These are phyloP conservation scores for Phycomyces blakesleeanus DNA, from an alignment of 192 early-diverging fungal genomes.

Conservation along the genomic window DNA sequence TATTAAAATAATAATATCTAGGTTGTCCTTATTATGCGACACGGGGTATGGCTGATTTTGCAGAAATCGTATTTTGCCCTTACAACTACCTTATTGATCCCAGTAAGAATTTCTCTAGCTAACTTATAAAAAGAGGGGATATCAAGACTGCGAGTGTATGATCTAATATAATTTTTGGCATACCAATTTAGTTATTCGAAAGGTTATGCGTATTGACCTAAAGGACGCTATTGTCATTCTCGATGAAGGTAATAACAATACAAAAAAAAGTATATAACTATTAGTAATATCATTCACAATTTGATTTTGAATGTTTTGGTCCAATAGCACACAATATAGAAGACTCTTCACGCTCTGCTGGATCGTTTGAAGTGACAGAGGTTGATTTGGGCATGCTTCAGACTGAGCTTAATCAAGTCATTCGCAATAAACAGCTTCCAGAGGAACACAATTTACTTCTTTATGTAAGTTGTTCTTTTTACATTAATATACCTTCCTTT, in stretches of 20 bases:
- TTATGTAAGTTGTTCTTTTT: slow-evolving; percentile 16
- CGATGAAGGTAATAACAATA: slow-evolving; percentile 44
- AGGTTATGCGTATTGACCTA: slow-evolving; percentile 45
- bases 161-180: too few relatives aligned
- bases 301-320: too few relatives aligned
- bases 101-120: slow-evolving; percentile 8
- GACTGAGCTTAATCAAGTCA: slow-evolving; percentile 35
- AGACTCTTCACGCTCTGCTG: slow-evolving; percentile 48
- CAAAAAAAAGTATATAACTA: too few relatives aligned
- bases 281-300: too few relatives aligned
- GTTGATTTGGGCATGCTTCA: slow-evolving; percentile 29
- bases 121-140: not conserved
- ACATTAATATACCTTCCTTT: not conserved
- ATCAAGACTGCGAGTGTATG: too few relatives aligned
- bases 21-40: slow-evolving; percentile 59
- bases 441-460: slow-evolving; percentile 19
- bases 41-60: slow-evolving; percentile 36
- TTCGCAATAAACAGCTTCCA: slow-evolving; percentile 7
- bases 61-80: slow-evolving; percentile 61
- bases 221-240: slow-evolving; percentile 49
- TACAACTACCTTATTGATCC: slow-evolving; percentile 69
- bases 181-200: slow-evolving; percentile 35
- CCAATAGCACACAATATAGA: slow-evolving; percentile 58
- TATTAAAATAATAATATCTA: too few relatives aligned
- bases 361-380: slow-evolving; percentile 45